Evolutionary conservation across 306 rosid genomes (phyloP), one percentile per base, ranked within the genome.

Genomic region (Hylodesmum podocarpum): DNA sequence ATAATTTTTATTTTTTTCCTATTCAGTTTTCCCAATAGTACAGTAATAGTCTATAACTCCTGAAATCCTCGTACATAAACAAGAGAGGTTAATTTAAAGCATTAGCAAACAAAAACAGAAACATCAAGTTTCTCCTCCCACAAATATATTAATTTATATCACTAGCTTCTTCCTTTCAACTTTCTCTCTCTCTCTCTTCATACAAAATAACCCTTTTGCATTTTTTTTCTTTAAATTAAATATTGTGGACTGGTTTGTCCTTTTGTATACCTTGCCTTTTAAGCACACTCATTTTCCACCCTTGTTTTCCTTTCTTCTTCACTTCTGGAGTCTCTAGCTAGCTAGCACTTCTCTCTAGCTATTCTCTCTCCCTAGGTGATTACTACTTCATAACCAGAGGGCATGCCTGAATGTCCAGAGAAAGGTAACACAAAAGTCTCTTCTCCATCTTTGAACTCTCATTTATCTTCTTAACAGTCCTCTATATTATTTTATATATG

Each of bases 321-420:
- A 49, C 43, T 33, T 58, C 49, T 62, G 55, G 59, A 72, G 67
- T 79, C 68, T 70, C 31, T 54, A 70, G 41, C 63, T 54, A 70
- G 41, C 63, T 44, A 72, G 33, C 33, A 41, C 76, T 59, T 80
- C 66, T 54, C 29, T 37, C 76, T 81, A 78, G 54, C 82, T 53
- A 46, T 63, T 75, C 77, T 70, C 77, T 70, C 87, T 67, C 81
- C 75, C 70, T 47, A 41, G 53, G 84, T 78, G 80, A 70, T 79
- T 79, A 70, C 84, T 61, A 50, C 79, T 78, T 81, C 88, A 81
- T 66, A 57, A 80, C 70, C 73, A 66, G 85, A 84, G 90, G 84
- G 98, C 90, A 90, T 91, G 98, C 97, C 86, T 92, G 95, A 90
- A 94, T 94, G 98, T 94, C 97, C 91, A 90, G 94, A 85, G 97